Evolutionary conservation across 2,329 filamentous ascomycete genomes (phyloP).

Genomic region (Fusarium sp.): DNA sequence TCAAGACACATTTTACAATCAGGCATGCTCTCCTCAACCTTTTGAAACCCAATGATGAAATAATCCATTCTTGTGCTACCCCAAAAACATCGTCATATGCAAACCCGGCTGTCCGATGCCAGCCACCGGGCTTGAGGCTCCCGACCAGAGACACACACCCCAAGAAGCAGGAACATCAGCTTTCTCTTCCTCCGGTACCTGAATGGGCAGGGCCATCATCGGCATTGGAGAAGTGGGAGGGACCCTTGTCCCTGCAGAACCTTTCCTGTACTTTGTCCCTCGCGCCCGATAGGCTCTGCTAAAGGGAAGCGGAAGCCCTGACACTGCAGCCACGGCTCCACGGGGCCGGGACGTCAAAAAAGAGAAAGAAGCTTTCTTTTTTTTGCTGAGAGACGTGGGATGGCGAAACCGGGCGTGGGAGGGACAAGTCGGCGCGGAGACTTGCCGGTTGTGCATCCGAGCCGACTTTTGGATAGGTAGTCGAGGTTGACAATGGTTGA

Average conservation of each 20-base stretch:
- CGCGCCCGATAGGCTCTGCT: conserved; percentile 39
- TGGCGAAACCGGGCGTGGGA: neutral
- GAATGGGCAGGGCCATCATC: conserved; percentile 21
- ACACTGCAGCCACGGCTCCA: conserved; percentile 16
- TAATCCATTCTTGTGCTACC: neutral
- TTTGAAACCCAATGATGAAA: neutral
- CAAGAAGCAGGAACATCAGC: conserved; percentile 9
- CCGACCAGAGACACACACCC: neutral
- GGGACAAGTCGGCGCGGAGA: conserved; percentile 27
- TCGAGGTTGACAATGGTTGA: neutral
- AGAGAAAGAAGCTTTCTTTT: neutral
- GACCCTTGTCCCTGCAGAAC: conserved; percentile 29
- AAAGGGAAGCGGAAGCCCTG: conserved; percentile 11
- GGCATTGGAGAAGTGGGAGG: conserved; percentile 21
- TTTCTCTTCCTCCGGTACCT: conserved; percentile 9
- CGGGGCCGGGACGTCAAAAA: conserved; percentile 5
- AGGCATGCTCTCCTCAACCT: neutral
- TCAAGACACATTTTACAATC: neutral
- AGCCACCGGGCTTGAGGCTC: conserved; percentile 11
- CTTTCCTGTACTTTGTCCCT: conserved; percentile 5
- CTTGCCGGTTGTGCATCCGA: conserved; percentile 30
- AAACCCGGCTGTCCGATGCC: conserved; percentile 3
- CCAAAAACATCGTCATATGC: neutral
- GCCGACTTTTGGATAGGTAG: neutral
- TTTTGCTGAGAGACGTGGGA: neutral